Base-by-base conservation (phyloP, 1,284 basidiomycete genomes). In the Rhodotorula glutinis region DNA sequence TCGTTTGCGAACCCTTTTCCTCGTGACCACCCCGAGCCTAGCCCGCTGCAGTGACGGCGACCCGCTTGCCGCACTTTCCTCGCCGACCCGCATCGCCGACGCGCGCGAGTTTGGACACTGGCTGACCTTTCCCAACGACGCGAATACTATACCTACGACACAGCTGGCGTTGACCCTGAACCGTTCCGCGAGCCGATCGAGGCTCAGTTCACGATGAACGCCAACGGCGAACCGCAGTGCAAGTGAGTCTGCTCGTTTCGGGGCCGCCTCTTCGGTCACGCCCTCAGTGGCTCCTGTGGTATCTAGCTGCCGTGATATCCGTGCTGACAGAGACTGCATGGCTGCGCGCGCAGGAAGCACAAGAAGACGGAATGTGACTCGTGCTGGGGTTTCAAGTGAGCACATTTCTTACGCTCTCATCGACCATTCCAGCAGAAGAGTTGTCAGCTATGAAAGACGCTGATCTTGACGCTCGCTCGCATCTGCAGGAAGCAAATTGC, bases 191-290 rank as follows among this genome's bases (percentile, higher is more conserved):
- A 52, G 56, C 16, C 66, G 2, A 43, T 68, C 47, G 59, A 61
- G 29, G 54, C 61, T 23, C 62, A 68, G 17, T 51, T 64, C 52
- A 52, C 47, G n/a, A 65, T 64, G 52, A 68, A 65, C 51, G 44
- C 68, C 58, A 64, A 69, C 29, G 70, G 67, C 4, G 61, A 63
- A 49, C 60, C 64, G 25, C 38, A 58, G 53, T 71, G 70, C 62
- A 69, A 69, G 57, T 58, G 57, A 47, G 57, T 58, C 43, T 0
- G 29, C 10, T 16, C 14, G 9, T 43, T 43, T 10, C 17, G 41
- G 9, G 9, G 41, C 33, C 38, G 4, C 25, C 38, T 27, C 25
- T 40, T 44, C 25, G n/a, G n/a, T n/a, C n/a, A n/a, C n/a, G n/a
- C n/a, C n/a, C n/a, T n/a, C n/a, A n/a, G n/a, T n/a, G n/a, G n/a